Percentiles rank a stretch among this genome's conserved stretches.
Conservation (phyloP, 2,329 filamentous ascomycete species). For the Metarhizium rileyi region DNA sequence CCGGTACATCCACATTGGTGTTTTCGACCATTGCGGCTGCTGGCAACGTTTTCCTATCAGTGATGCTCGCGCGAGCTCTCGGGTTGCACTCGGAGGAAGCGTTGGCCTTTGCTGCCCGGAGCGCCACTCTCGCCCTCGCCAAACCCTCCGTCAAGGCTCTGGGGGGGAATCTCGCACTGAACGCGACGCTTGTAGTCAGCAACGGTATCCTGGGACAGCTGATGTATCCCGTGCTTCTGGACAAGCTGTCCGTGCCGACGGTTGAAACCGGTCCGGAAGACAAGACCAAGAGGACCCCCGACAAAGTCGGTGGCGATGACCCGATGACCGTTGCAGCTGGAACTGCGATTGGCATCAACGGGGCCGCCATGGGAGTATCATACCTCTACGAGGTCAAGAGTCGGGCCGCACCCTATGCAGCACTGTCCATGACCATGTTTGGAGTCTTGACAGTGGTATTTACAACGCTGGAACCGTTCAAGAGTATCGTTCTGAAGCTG, state of each 20-base stretch:
- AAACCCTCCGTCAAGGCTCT: conserved; percentile 36
- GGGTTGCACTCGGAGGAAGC: conserved; percentile 25
- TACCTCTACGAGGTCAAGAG: conserved; percentile 45
- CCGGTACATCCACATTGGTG: conserved; percentile 28
- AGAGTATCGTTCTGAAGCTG: conserved; percentile 24
- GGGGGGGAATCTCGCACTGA: conserved; percentile 35
- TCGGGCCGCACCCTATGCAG: conserved; percentile 44
- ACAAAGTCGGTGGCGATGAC: conserved; percentile 14
- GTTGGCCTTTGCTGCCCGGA: conserved; percentile 39
- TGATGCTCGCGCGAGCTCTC: conserved; percentile 24
- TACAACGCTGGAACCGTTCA: conserved; percentile 38
- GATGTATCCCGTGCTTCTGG: conserved; percentile 26
- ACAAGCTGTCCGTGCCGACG: conserved; percentile 16
- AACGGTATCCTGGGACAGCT: conserved; percentile 38
- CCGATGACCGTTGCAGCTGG: conserved; percentile 37
- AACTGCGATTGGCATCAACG: conserved; percentile 46
- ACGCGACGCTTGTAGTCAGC: conserved; percentile 40
- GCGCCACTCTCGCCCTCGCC: conserved; percentile 39
- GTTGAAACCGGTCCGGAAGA: neutral
- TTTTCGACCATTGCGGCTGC: conserved; percentile 28
- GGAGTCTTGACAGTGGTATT: conserved; percentile 47
- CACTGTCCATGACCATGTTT: conserved; percentile 47
- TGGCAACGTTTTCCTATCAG: conserved; percentile 32
- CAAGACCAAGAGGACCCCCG: neutral
- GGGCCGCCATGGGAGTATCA: conserved; percentile 49